These are phyloP conservation scores for Psilocybe subaeruginosa DNA, from an alignment of 768 basidiomycete genomes.

Conservation along the genomic window DNA sequence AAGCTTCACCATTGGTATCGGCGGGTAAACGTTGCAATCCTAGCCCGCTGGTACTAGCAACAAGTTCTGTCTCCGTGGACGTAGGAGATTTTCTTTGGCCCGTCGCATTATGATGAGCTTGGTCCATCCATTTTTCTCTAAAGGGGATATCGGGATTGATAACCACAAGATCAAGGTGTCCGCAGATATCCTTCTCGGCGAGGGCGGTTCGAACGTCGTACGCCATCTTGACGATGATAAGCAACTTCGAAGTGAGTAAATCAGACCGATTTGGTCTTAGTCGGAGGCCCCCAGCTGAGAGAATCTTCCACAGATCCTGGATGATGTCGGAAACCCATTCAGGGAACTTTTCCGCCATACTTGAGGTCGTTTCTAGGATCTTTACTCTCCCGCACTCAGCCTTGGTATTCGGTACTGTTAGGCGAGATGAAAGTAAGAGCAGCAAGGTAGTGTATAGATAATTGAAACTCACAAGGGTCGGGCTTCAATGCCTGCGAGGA, in stretches of 20 bases:
- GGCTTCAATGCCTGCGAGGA: slow-evolving; percentile 8
- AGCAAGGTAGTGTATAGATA: background rate
- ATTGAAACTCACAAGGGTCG: background rate
- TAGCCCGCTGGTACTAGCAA: slow-evolving; percentile 24
- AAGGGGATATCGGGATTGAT: slow-evolving; percentile 18
- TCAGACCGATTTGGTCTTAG: slow-evolving; percentile 11
- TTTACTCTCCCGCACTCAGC: slow-evolving; percentile 22
- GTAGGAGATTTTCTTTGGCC: slow-evolving; percentile 8
- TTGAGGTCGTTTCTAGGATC: slow-evolving; percentile 15
- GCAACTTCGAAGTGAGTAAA: slow-evolving; percentile 20
- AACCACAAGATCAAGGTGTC: slow-evolving; percentile 17
- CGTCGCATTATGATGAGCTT: slow-evolving; percentile 14
- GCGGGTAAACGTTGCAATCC: slow-evolving; percentile 19
- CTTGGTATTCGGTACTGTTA: background rate
- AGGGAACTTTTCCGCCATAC: slow-evolving; percentile 11
- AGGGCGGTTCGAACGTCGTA: slow-evolving; percentile 26
- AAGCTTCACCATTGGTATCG: background rate
- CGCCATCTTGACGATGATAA: slow-evolving; percentile 23
- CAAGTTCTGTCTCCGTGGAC: slow-evolving; percentile 12
- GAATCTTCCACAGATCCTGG: slow-evolving; percentile 15
- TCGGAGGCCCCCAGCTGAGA: slow-evolving; percentile 18
- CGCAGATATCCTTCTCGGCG: slow-evolving; percentile 25
- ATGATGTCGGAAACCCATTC: slow-evolving; percentile 25
- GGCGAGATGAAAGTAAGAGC: background rate
- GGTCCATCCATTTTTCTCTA: slow-evolving; percentile 20